Evolutionary conservation across 441 rosid species (phyloP).

Genomic region (Erysimum pusillum): DNA sequence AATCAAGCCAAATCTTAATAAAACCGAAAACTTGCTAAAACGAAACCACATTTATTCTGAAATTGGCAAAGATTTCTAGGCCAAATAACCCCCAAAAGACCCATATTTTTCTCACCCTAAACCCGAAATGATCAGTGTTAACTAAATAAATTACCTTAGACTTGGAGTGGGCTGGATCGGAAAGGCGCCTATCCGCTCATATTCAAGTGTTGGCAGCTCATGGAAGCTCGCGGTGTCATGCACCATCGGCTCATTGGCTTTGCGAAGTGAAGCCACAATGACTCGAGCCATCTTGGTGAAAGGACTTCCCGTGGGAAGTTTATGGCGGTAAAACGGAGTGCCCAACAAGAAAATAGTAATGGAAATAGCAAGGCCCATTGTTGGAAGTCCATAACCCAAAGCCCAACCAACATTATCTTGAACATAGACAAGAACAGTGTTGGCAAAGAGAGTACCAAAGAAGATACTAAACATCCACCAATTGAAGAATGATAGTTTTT

Average conservation of each 20-base stretch:
- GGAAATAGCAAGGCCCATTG: conserved; percentile 73
- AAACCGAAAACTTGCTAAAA: no score
- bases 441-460: conserved; percentile 86
- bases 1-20: no score
- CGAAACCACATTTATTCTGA: no score
- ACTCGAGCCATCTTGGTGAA: conserved; percentile 18
- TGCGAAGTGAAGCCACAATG: conserved; percentile 14
- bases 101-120: no score
- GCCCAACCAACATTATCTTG: conserved; percentile 95
- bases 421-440: conserved; percentile 76
- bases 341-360: conserved; percentile 58
- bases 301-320: conserved; percentile 3
- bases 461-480: conserved; percentile 99
- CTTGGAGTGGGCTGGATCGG: background rate
- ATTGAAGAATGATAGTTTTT: conserved; percentile 91
- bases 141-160: background rate
- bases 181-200: background rate
- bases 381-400: conserved; percentile 79
- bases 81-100: no score
- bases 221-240: background rate
- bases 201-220: background rate
- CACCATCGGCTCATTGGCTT: background rate
- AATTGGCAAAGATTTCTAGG: no score
- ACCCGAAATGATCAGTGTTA: no score
- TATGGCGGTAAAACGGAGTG: conserved; percentile 5